phyloP scores from a whole-genome alignment of 305 asterid genomes.

The Fraxinus baroniana region DNA sequence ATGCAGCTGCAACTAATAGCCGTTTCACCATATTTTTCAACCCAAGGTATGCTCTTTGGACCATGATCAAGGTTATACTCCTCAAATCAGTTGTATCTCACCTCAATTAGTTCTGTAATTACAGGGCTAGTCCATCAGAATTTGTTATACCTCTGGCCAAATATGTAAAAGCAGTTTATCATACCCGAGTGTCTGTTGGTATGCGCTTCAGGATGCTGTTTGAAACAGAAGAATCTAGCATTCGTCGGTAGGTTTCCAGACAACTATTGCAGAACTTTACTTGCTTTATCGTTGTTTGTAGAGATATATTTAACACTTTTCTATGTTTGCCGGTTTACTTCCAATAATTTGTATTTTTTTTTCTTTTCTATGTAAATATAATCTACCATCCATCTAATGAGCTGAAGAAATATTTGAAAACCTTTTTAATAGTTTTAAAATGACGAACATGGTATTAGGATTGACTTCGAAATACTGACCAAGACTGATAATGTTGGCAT shows the following conservation, averaged over 20 bases:
- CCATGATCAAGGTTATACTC: neutral
- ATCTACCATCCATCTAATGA: neutral
- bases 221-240: slow-evolving; percentile 81
- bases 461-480: neutral
- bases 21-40: slow-evolving; percentile 76
- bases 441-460: neutral
- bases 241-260: slow-evolving; percentile 59
- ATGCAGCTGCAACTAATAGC: slow-evolving; percentile 75
- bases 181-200: slow-evolving; percentile 76
- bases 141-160: slow-evolving; percentile 76
- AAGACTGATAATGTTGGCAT: neutral
- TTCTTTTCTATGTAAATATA: neutral
- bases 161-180: slow-evolving; percentile 64
- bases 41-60: slow-evolving; percentile 51
- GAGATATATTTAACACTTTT: neutral
- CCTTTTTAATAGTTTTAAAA: neutral
- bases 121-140: slow-evolving; percentile 74
- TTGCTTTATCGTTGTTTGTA: neutral
- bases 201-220: slow-evolving; percentile 87
- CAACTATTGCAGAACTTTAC: neutral
- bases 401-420: neutral
- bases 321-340: neutral
- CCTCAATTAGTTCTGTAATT: slow-evolving; percentile 17
- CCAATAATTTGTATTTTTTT: neutral
- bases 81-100: neutral